Base-by-base conservation (phyloP, 2,329 filamentous ascomycete species). In the Diaporthe aspalathi region DNA sequence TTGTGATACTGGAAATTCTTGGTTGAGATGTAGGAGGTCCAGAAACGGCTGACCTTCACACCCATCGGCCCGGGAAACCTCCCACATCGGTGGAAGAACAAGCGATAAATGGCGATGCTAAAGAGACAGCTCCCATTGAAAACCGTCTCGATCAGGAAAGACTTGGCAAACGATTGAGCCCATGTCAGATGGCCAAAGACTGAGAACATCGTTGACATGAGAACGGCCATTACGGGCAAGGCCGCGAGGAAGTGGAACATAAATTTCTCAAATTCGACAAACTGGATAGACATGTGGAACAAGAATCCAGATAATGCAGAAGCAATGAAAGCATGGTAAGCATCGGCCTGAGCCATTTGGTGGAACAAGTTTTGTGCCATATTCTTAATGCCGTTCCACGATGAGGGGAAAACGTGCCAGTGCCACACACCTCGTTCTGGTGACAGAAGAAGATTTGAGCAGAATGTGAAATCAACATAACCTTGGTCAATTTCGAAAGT, bases 231-330 rank as follows among this genome's bases (percentile, higher is more conserved):
- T n/a, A 50, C 53, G 5, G 29, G 66, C 24, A 60, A 60, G 22
- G 53, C n/a, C 20, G 53, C 43, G 5, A 68, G 43, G 29, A 49
- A 68, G 40, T 68, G 53, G 8, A 60, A 68, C 43, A 68, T 68
- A n/a, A 50, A 40, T 32, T 35, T 68, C 32, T 60, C 53, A 17
- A 68, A 60, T 40, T 50, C 43, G 3, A 68, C 22, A 27, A n/a
- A 4, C 66, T 60, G 53, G 29, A 68, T 57, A 17, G 43, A 68
- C 29, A 68, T 2, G 53, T 68, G 66, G 17, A 68, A 60, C 29
- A 68, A 49, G 9, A 60, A 16, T 24, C 66, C 40, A 14, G 57
- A 16, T 27, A 50, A 38, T 16, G 43, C 52, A 14, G 53, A 17
- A 8, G 29, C 22, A 16, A 24, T 22, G 17, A 40, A 27, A 11